A percentile compares a stretch with the other conserved stretches of the same genome.
phyloP scores from a whole-genome alignment of 2,329 filamentous ascomycete genomes.

The Epichloe coenophiala region DNA sequence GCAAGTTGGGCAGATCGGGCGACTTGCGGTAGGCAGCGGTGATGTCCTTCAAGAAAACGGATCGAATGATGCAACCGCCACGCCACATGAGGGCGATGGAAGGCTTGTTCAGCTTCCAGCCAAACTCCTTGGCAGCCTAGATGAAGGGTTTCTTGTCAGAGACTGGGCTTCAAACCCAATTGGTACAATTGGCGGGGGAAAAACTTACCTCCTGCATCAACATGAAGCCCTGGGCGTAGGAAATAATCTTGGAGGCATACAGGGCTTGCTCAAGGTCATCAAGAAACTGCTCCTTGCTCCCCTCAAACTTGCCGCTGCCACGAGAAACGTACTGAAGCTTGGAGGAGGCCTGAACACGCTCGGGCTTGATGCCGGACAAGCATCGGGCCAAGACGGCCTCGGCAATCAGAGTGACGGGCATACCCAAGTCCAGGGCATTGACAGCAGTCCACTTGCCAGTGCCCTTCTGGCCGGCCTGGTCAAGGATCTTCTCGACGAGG shows the following conservation, averaged over 20 bases:
- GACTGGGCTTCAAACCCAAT: not conserved
- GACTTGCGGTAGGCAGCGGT: constrained; percentile 90
- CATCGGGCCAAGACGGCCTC: constrained; percentile 94
- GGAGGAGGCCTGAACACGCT: constrained; percentile 71
- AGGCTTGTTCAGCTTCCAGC: constrained; percentile 99
- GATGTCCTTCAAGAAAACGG: constrained; percentile 99
- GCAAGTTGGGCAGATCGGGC: constrained; percentile 90
- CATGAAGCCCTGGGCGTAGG: constrained; percentile 99
- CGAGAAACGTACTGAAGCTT: constrained; percentile 66
- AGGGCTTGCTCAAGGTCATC: constrained; percentile 97
- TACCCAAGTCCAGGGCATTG: constrained; percentile 95
- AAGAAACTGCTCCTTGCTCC: constrained; percentile 86
- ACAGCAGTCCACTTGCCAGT: constrained; percentile 99
- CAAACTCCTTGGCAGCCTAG: constrained; percentile 86
- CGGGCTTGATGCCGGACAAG: constrained; percentile 84
- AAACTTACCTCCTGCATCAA: constrained; percentile 83
- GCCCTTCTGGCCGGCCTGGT: constrained; percentile 97
- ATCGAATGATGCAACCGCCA: constrained; percentile 98
- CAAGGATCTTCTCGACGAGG: constrained; percentile 96
- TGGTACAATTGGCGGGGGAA: not conserved
- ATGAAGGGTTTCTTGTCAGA: not conserved
- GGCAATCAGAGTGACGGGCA: constrained; percentile 95
- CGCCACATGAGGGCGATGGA: constrained; percentile 99
- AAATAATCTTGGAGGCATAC: constrained; percentile 99
- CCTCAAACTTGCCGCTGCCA: constrained; percentile 58